Base-by-base conservation (phyloP, 495 filamentous ascomycete genomes). In the Hypoxylon trugodes region DNA sequence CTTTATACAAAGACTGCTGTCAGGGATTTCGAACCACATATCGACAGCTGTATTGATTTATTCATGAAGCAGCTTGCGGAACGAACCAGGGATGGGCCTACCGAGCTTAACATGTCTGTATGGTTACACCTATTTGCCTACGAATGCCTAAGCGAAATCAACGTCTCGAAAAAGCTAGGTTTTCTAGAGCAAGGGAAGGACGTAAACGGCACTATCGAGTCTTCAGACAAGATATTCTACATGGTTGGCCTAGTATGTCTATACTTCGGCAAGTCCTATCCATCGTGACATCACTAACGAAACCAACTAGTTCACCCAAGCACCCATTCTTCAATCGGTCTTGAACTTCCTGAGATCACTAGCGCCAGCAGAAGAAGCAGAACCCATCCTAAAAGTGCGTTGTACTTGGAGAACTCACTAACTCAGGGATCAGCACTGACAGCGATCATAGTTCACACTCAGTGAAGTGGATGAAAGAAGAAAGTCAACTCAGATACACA, bases 101-200 rank as follows among this genome's bases (percentile, higher is more conserved):
- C 33, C 12, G 25, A 9, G 12, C 61, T 84, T 2, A 75, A 87
- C 59, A 73, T 87, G 2, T 75, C 76, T 0, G 71, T 81, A 45
- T 85, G 82, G 81, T 70, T 85, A 28, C 84, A 85, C 54, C 83
- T 77, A 36, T 86, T 82, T 59, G 82, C 84, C 0, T 86, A 83
- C 58, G 85, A 87, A 62, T 83, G 86, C 3, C 83, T 87, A 33
- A 80, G 82, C 4, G 70, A 79, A 49, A 80, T 86, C 37, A 84
- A 82, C 0, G 86, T 80, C 49, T 82, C 79, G 2, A 75, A 82
- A 40, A 77, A 79, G 19, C 78, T 86, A 46, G 82, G 83, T 1
- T 83, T 84, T 57, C 71, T 85, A 1, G 80, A 83, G 48, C 33
- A 52, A 12, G 84, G 82, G 21, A 50, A 78, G 6, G 84, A 86